Evolutionary conservation across 176 grass and related monocot species (phyloP).

Genomic region (Eremochloa ophiuroides): DNA sequence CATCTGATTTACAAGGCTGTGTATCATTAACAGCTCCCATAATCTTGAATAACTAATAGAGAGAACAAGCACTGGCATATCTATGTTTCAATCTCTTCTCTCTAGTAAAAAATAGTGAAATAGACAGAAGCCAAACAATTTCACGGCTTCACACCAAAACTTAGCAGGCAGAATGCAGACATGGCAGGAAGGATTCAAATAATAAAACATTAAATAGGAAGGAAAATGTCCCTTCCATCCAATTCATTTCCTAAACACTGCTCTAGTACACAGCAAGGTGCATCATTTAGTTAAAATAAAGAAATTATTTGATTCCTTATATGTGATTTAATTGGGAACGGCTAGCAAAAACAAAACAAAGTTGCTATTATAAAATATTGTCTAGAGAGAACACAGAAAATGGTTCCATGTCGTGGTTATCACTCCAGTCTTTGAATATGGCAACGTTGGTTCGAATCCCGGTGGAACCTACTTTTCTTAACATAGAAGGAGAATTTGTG

Average conservation of each 20-base stretch:
- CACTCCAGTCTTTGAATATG: slow-evolving; percentile 95
- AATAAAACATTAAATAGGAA: not conserved
- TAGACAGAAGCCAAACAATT: not conserved
- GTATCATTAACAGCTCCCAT: not conserved
- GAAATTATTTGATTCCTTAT: not conserved
- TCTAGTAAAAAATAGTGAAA: not conserved
- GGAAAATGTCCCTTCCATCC: not conserved
- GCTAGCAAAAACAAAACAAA: not conserved
- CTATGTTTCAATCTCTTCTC: not conserved
- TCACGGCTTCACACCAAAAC: not conserved
- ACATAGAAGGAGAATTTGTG: not conserved
- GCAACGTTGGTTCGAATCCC: slow-evolving; percentile 74
- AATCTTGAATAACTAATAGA: not conserved
- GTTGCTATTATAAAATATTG: not conserved
- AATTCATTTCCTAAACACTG: not conserved
- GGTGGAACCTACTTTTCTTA: slow-evolving; percentile 51
- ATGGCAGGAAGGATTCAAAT: not conserved
- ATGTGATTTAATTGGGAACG: not conserved
- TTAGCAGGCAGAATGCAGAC: not conserved
- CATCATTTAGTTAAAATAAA: not conserved
- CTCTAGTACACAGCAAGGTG: not conserved
- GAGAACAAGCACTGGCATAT: not conserved
- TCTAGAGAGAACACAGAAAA: not conserved
- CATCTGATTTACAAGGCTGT: not conserved
- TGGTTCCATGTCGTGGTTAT: slow-evolving; percentile 66